Percentiles rank a stretch among this genome's conserved stretches.
Evolutionary conservation across 2,329 filamentous ascomycete species (phyloP).

Genomic region (Diaporthe helianthi): DNA sequence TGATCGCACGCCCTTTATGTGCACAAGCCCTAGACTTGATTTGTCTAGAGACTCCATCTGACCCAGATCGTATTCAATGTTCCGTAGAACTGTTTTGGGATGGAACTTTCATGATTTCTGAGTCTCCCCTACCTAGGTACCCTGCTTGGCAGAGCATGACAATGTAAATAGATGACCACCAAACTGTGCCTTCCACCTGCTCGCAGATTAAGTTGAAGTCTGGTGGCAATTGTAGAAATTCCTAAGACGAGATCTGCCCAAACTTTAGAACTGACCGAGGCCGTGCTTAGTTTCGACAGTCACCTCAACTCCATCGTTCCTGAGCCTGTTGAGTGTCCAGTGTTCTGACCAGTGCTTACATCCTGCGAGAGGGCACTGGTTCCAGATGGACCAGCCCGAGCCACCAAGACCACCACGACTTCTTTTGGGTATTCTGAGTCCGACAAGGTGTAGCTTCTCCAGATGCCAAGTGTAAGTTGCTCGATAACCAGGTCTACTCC

Average conservation of each 20-base stretch:
- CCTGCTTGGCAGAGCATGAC: background rate
- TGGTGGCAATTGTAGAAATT: too few relatives aligned
- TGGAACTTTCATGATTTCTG: background rate
- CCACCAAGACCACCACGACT: background rate
- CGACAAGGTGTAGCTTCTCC: background rate
- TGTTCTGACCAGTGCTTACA: background rate
- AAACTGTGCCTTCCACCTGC: too few relatives aligned
- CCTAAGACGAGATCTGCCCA: too few relatives aligned
- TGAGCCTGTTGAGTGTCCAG: background rate
- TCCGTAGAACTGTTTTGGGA: too few relatives aligned
- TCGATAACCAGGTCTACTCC: background rate
- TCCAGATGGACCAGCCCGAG: background rate
- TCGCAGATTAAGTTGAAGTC: too few relatives aligned
- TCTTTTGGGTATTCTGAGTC: background rate
- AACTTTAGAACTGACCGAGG: too few relatives aligned
- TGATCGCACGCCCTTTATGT: background rate
- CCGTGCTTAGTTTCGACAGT: background rate
- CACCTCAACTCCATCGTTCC: background rate
- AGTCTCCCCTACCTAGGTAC: accelerated
- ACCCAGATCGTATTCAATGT: background rate
- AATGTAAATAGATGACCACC: background rate
- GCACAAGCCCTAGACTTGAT: background rate
- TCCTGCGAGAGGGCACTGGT: background rate
- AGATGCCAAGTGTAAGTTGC: background rate
- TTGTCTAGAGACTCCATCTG: too few relatives aligned